Evolutionary conservation across 345 rosid genomes (phyloP), one percentile per base, ranked within the genome.

Genomic region (Noccaea bulbosa): DNA sequence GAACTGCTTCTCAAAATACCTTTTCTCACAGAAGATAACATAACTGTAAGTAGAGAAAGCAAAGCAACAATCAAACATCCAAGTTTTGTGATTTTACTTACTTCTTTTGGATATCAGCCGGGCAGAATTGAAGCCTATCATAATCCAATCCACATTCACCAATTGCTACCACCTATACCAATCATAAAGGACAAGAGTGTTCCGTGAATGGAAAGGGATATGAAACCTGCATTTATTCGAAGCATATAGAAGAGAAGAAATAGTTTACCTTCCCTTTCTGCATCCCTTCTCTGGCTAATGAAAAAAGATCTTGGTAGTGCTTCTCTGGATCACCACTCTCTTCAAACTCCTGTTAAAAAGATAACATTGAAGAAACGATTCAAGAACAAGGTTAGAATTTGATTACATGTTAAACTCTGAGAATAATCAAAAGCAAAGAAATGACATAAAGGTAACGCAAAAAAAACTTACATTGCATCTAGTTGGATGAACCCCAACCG

Each of bases 81-180:
- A 68, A 49, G 37, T 24, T 70, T 63, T 40, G 55, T 52, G 51
- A 40, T 74, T 41, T 51, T 50, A 68, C 93, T 56, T 82, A 89
- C 96, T 89, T 89, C 86, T 85, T 91, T 59, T 91, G 99, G 74
- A 82, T 76, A 34, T 85, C 96, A 39, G 83, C 41, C 12, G 96
- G 85, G 73, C 96, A 94, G 73, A 94, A 91, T 17, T 91, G 97
- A 84, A 94, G 93, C 80, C 99, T 85, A 80, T 94, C 98, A 68
- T 94, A 94, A 77, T 94, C 99, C 79, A 94, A 75, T 70, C 99
- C 99, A 67, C 99, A 91, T 81, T 94, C 98, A 46, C 99, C 99
- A 35, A 94, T 79, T 7, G 98, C 99, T 65, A 94, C 98, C 70
- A 91, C 97, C 97, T 91, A 20, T 54, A 4, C 44, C 17, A 67